These are phyloP conservation scores for Macadamia tetraphylla DNA, from an alignment of 164 flowering plant genomes.

Conservation along the genomic window DNA sequence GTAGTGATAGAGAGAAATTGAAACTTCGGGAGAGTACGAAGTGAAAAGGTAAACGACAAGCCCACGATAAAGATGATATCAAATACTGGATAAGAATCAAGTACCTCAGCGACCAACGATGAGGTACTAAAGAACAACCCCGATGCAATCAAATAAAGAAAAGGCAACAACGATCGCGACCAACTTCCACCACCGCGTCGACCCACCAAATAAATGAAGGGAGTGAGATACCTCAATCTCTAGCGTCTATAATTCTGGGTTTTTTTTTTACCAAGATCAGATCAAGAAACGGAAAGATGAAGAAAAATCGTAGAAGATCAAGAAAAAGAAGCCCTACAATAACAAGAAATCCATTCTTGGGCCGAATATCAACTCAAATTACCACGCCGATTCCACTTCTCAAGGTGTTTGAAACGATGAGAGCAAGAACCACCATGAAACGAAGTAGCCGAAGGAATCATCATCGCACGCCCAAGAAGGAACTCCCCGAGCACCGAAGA, in stretches of 20 bases:
- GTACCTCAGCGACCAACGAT: no score
- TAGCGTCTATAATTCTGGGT: background rate
- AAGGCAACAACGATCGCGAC: background rate
- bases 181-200: slow-evolving; percentile 1
- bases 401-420: slow-evolving; percentile 77
- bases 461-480: slow-evolving; percentile 14
- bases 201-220: background rate
- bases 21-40: no score
- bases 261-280: background rate
- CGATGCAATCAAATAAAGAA: no score
- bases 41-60: no score
- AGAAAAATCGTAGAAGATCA: background rate
- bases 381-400: slow-evolving; percentile 86
- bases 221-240: background rate
- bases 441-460: slow-evolving; percentile 28
- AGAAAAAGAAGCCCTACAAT: slow-evolving; percentile 9
- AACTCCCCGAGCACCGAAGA: slow-evolving; percentile 48
- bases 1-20: no score
- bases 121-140: no score
- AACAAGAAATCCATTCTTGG: background rate
- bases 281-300: slow-evolving; percentile 1
- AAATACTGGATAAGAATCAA: no score
- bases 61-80: no score
- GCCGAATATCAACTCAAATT: slow-evolving; percentile 65
- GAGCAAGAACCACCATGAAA: slow-evolving; percentile 51